Conservation (phyloP, 495 filamentous ascomycete species). For the Podospora australis region DNA sequence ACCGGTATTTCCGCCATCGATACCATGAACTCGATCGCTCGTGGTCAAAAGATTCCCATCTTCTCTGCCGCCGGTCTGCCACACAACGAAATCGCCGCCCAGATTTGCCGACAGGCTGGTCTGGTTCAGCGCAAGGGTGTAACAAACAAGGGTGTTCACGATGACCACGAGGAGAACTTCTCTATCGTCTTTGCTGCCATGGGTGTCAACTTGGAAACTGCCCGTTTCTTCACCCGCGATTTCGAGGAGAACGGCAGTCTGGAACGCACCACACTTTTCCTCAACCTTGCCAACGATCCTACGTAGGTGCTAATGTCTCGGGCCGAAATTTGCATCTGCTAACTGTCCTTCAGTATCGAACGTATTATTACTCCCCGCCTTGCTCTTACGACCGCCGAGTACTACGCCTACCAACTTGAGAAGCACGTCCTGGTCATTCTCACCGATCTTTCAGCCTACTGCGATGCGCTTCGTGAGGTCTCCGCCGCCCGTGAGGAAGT, state of each 20-base stretch:
- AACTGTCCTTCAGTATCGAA: conserved; percentile 65
- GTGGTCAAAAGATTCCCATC: conserved; percentile 99
- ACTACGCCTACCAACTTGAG: conserved; percentile 99
- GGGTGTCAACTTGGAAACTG: conserved; percentile 99
- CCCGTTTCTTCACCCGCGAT: conserved; percentile 95
- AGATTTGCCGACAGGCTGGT: conserved; percentile 94
- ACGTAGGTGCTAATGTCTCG: conserved; percentile 56
- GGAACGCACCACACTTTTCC: conserved; percentile 93
- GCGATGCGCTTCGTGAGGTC: conserved; percentile 96
- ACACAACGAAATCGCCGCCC: conserved; percentile 97
- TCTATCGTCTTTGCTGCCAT: conserved; percentile 98
- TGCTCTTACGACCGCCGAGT: conserved; percentile 96
- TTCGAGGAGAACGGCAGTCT: conserved; percentile 99
- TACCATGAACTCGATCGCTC: conserved; percentile 99
- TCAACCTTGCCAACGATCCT: conserved; percentile 98
- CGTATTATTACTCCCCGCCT: conserved; percentile 99
- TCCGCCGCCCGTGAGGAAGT: conserved; percentile 99
- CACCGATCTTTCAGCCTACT: conserved; percentile 96
- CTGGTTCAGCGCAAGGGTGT: conserved; percentile 72
- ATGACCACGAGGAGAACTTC: conserved; percentile 98
- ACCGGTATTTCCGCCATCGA: conserved; percentile 99
- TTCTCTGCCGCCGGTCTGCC: conserved; percentile 98
- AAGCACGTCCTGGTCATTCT: conserved; percentile 99
- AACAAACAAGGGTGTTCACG: conserved; percentile 88
- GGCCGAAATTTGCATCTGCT: conserved; percentile 11